These are phyloP conservation scores for Betula pendula DNA, from an alignment of 306 rosid genomes.

Conservation along the genomic window DNA sequence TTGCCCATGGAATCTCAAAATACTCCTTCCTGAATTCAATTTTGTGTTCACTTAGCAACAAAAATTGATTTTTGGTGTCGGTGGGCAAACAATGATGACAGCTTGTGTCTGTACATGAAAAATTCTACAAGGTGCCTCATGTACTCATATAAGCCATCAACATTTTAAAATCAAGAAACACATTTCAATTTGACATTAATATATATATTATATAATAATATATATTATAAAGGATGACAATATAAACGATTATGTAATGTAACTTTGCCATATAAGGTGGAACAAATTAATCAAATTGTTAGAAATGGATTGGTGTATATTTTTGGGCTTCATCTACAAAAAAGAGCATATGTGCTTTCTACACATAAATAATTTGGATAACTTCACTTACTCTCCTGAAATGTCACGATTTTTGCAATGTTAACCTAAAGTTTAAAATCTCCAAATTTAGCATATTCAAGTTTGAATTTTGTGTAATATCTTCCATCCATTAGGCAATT, in stretches of 20 bases:
- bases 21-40: slow-evolving; percentile 69
- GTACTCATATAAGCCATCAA: slow-evolving; percentile 14
- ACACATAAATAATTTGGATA: no score
- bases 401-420: no score
- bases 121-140: slow-evolving; percentile 11
- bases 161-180: slow-evolving; percentile 6
- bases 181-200: slow-evolving; percentile 6
- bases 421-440: no score
- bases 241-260: background rate
- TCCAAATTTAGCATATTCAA: no score
- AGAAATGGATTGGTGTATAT: background rate
- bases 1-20: slow-evolving; percentile 83
- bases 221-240: background rate
- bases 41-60: slow-evolving; percentile 21
- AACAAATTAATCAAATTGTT: background rate
- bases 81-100: no score
- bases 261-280: no score
- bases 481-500: no score
- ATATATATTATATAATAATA: no score
- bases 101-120: slow-evolving; percentile 2
- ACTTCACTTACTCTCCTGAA: no score
- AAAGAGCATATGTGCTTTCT: no score
- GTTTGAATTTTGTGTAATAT: no score
- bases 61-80: no score
- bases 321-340: background rate